phyloP scores from a whole-genome alignment of 2,329 filamentous ascomycete genomes.

The Colletotrichum musicola region DNA sequence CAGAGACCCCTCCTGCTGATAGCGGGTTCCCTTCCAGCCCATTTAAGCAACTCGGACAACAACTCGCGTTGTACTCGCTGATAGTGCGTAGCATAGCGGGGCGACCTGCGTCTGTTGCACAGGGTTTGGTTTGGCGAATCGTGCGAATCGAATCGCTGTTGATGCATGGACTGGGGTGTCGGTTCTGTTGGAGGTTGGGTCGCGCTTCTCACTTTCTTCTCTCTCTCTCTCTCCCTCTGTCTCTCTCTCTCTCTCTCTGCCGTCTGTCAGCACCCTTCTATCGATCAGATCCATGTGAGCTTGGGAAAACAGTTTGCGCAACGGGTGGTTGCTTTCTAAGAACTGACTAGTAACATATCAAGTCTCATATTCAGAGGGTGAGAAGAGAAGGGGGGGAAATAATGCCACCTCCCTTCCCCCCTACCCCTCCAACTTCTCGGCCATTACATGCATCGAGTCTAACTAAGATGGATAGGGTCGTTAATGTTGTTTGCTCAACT shows the following conservation, averaged over 20 bases:
- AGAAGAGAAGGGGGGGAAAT: no score
- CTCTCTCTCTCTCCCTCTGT: no score
- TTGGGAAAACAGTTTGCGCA: not conserved
- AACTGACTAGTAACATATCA: not conserved
- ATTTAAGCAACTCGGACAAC: conserved; percentile 7
- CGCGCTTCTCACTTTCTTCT: no score
- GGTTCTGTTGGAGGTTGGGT: conserved; percentile 1
- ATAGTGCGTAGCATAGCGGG: conserved; percentile 1
- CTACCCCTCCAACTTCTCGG: no score
- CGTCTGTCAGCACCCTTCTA: no score
- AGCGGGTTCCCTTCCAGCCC: not conserved
- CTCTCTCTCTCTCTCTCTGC: no score
- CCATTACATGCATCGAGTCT: no score
- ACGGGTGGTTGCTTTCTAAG: not conserved
- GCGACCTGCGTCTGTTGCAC: conserved; percentile 11
- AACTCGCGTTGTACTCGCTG: conserved; percentile 9
- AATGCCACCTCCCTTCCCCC: no score
- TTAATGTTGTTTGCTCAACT: not conserved
- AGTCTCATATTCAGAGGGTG: not conserved
- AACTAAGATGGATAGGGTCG: not conserved
- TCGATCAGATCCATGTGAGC: not conserved
- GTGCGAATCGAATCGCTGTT: not conserved
- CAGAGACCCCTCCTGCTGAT: not conserved
- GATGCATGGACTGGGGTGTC: conserved; percentile 13
- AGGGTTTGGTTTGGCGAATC: not conserved